phyloP scores from a whole-genome alignment of 768 basidiomycete genomes.

The Kwoniella botswanensis region DNA sequence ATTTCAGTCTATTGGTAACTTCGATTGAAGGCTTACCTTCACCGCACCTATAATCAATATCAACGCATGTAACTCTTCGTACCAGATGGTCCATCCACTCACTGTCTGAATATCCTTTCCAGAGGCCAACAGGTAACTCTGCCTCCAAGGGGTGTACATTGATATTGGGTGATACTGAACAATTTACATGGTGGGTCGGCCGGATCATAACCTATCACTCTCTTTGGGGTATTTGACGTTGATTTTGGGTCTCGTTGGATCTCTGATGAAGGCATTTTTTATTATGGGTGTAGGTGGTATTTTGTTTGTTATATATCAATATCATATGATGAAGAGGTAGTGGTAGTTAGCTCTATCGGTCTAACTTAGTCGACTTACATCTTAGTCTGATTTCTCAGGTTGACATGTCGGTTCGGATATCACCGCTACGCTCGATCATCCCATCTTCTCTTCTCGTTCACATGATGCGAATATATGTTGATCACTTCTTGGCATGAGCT shows the following conservation, averaged over 20 bases:
- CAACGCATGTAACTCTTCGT: background rate
- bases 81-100: constrained; percentile 13
- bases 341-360: background rate
- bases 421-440: background rate
- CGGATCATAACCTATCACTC: background rate
- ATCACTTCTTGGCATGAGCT: background rate
- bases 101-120: constrained; percentile 55
- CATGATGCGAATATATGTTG: background rate
- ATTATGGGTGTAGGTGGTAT: background rate
- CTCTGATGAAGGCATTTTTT: background rate
- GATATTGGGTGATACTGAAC: constrained; percentile 54
- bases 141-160: constrained; percentile 45
- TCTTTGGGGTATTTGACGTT: background rate
- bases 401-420: constrained; percentile 2
- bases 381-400: background rate
- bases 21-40: constrained; percentile 41
- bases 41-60: constrained; percentile 36
- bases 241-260: background rate
- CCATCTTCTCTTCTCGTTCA: background rate
- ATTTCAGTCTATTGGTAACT: constrained; percentile 41
- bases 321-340: too few species aligned
- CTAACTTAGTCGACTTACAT: background rate
- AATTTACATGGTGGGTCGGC: constrained; percentile 36
- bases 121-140: constrained; percentile 55
- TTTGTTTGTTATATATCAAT: background rate